phyloP scores from a whole-genome alignment of 306 rosid species.

The Fragaria ananassa region DNA sequence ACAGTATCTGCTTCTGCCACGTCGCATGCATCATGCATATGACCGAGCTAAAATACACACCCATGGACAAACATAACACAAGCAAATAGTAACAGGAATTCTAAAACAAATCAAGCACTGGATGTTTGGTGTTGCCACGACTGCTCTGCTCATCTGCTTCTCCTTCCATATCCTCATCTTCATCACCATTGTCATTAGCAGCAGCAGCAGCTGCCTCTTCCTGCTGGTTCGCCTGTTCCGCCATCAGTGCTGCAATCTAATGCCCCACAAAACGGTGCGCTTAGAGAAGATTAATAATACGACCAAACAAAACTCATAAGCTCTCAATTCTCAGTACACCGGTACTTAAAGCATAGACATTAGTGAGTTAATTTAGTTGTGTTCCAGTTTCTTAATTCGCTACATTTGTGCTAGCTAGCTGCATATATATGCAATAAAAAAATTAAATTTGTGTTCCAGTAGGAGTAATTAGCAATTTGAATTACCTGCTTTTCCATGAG shows the following conservation, averaged over 20 bases:
- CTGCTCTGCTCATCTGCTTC: not conserved
- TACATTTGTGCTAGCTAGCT: not conserved
- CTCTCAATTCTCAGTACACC: not conserved
- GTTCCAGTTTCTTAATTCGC: not conserved
- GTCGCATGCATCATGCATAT: not conserved
- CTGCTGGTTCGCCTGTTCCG: not conserved
- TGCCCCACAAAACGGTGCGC: not conserved
- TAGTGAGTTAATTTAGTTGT: not conserved
- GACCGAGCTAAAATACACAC: not conserved
- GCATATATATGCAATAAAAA: not conserved
- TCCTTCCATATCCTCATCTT: not conserved
- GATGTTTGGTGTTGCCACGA: not conserved
- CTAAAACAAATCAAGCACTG: not conserved
- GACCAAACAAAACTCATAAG: not conserved
- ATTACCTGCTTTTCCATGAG: constrained; percentile 16
- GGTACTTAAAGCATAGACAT: not conserved
- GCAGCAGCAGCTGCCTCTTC: not conserved
- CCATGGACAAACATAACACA: not conserved
- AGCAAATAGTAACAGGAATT: not conserved
- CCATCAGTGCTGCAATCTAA: constrained; percentile 6
- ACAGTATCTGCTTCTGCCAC: not conserved
- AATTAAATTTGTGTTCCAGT: not conserved
- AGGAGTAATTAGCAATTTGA: not conserved
- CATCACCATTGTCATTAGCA: not conserved
- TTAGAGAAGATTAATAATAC: not conserved